A percentile compares a stretch with the other conserved stretches of the same genome.
Conservation (phyloP, 1,139 yeast species). For the Taphrina communis region DNA sequence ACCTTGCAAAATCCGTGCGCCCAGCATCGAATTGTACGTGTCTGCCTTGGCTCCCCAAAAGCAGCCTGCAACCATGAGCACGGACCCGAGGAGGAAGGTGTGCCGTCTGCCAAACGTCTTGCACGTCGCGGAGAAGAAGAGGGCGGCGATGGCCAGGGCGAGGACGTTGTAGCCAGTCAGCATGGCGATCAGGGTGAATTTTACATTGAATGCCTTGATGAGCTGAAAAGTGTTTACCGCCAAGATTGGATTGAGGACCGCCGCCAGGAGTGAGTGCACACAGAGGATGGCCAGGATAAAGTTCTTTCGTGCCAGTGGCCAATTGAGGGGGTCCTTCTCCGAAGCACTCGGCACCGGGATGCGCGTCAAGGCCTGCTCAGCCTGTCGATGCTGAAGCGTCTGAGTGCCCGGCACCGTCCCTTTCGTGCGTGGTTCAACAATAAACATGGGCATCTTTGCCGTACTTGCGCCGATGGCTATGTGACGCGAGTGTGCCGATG, state of each 20-base stretch:
- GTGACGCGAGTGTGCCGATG: no score
- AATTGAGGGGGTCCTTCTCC: conserved; percentile 65
- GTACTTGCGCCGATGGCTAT: neutral
- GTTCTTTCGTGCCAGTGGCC: conserved; percentile 52
- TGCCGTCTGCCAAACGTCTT: conserved; percentile 45
- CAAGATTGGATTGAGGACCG: conserved; percentile 44
- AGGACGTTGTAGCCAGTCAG: conserved; percentile 46
- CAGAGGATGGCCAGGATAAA: conserved; percentile 42
- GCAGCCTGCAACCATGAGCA: conserved; percentile 43
- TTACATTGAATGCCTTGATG: conserved; percentile 37
- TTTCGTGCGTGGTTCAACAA: conserved; percentile 2
- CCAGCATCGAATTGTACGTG: conserved; percentile 44
- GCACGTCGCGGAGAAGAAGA: conserved; percentile 44
- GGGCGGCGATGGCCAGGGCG: conserved; percentile 44
- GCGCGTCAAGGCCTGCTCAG: conserved; percentile 40
- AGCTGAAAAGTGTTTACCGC: conserved; percentile 45
- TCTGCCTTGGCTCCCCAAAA: conserved; percentile 46
- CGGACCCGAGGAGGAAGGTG: conserved; percentile 44
- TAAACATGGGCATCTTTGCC: conserved; percentile 17
- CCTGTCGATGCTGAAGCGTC: conserved; percentile 7
- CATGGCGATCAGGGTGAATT: conserved; percentile 44
- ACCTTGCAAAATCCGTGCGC: conserved; percentile 46
- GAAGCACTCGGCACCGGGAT: conserved; percentile 64
- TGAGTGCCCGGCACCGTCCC: conserved; percentile 22
- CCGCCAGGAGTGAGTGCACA: conserved; percentile 47